Conservation (phyloP, 352 stramenopile species). For the Thalassiosira sp. region DNA sequence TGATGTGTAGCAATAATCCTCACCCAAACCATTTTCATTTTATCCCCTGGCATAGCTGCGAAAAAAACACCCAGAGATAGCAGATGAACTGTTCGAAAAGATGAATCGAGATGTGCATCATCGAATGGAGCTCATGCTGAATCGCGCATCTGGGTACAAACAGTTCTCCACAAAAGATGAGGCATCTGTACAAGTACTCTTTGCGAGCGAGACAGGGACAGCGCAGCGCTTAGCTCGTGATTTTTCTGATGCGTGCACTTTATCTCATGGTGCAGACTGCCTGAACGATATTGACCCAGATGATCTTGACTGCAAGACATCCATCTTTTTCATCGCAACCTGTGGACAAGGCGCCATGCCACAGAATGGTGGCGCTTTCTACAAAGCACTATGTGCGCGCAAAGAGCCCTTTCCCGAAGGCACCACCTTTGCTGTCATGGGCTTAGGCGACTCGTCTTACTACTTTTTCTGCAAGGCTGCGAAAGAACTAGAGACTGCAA, state of each 20-base stretch:
- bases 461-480: conserved; percentile 75
- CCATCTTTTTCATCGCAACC: conserved; percentile 70
- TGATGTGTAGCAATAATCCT: background rate
- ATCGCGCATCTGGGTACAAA: conserved; percentile 66
- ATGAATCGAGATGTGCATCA: conserved; percentile 86
- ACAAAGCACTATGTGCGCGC: conserved; percentile 50
- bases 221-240: conserved; percentile 57
- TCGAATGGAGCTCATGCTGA: conserved; percentile 84
- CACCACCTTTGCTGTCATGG: conserved; percentile 64
- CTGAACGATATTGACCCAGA: conserved; percentile 68
- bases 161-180: conserved; percentile 58
- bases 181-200: conserved; percentile 63
- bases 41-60: conserved; percentile 66
- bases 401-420: conserved; percentile 59
- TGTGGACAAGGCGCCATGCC: conserved; percentile 69
- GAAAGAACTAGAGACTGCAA: conserved; percentile 54
- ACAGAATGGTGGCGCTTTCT: conserved; percentile 63
- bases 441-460: conserved; percentile 67
- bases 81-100: conserved; percentile 68
- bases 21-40: background rate
- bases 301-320: conserved; percentile 63
- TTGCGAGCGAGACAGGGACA: conserved; percentile 65
- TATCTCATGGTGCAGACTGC: conserved; percentile 56
- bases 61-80: conserved; percentile 83
- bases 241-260: conserved; percentile 67